These are phyloP conservation scores for Paraphaeosphaeria sporulosa DNA, from an alignment of 2,329 filamentous ascomycete species.

Conservation along the genomic window DNA sequence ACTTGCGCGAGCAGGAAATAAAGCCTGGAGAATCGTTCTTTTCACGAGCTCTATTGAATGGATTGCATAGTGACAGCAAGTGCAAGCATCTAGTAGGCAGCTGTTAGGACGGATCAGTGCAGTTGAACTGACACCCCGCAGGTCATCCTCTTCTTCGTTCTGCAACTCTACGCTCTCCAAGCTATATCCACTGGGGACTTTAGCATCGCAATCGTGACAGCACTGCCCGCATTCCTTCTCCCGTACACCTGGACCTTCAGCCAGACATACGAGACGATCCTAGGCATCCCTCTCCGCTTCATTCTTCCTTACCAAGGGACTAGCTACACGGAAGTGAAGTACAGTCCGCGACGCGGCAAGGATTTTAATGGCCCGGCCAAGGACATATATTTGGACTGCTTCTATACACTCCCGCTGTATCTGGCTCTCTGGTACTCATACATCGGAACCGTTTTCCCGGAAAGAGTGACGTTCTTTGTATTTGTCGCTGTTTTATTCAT, in stretches of 20 bases:
- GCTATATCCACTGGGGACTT: not conserved
- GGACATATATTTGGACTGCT: not conserved
- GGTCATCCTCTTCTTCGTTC: not conserved
- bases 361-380: not conserved
- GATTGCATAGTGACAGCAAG: not conserved
- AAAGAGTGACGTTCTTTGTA: not conserved
- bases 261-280: not conserved
- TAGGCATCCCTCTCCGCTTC: not conserved
- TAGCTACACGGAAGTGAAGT: not conserved
- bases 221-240: not conserved
- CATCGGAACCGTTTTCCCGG: not conserved
- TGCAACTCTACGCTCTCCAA: not conserved
- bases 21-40: not conserved
- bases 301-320: not conserved
- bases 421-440: not conserved
- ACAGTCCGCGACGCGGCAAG: not conserved
- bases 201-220: not conserved
- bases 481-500: not conserved
- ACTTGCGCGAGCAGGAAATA: not conserved
- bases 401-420: slow-evolving; percentile 2
- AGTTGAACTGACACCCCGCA: not conserved
- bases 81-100: not conserved
- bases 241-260: not conserved
- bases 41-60: not conserved
- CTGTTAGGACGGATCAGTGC: not conserved